These are phyloP conservation scores for Eruca vesicaria DNA, from an alignment of 441 rosid species.

Conservation along the genomic window DNA sequence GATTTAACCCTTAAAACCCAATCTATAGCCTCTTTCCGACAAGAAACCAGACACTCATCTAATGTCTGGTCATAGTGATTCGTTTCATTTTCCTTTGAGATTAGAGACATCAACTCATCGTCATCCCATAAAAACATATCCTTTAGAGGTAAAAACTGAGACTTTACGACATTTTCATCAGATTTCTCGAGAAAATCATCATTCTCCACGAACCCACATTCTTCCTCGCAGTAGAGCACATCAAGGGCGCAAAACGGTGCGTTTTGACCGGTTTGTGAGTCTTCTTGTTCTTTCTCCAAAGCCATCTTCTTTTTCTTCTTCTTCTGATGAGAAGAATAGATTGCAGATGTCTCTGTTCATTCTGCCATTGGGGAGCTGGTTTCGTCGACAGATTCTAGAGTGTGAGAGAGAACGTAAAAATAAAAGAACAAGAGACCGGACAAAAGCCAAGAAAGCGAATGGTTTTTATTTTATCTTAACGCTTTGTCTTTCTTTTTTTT, in stretches of 20 bases:
- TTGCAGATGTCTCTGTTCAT: slow-evolving; percentile 18
- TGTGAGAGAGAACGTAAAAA: background rate
- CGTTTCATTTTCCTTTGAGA: slow-evolving; percentile 48
- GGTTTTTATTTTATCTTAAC: slow-evolving; percentile 48
- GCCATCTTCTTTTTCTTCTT: slow-evolving; percentile 32
- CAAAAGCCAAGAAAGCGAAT: slow-evolving; percentile 28
- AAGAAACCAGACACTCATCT: slow-evolving; percentile 39
- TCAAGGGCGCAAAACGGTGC: slow-evolving; percentile 45
- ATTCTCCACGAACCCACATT: slow-evolving; percentile 35
- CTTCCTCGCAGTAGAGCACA: slow-evolving; percentile 77
- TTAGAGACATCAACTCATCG: slow-evolving; percentile 45
- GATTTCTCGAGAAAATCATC: slow-evolving; percentile 13
- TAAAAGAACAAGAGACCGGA: slow-evolving; percentile 23
- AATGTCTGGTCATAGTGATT: slow-evolving; percentile 16
- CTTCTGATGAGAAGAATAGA: slow-evolving; percentile 22
- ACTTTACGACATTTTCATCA: slow-evolving; percentile 31
- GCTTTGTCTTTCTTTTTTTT: slow-evolving; percentile 28
- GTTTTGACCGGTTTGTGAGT: slow-evolving; percentile 20
- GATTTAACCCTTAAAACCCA: slow-evolving; percentile 59
- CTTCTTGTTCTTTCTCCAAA: slow-evolving; percentile 42
- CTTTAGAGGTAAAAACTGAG: slow-evolving; percentile 36
- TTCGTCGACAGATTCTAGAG: slow-evolving; percentile 17
- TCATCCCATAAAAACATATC: slow-evolving; percentile 51
- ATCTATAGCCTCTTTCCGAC: slow-evolving; percentile 50
- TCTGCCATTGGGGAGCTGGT: slow-evolving; percentile 27